Base-by-base conservation (phyloP, 768 basidiomycete genomes). In the Boletus barrowsii region DNA sequence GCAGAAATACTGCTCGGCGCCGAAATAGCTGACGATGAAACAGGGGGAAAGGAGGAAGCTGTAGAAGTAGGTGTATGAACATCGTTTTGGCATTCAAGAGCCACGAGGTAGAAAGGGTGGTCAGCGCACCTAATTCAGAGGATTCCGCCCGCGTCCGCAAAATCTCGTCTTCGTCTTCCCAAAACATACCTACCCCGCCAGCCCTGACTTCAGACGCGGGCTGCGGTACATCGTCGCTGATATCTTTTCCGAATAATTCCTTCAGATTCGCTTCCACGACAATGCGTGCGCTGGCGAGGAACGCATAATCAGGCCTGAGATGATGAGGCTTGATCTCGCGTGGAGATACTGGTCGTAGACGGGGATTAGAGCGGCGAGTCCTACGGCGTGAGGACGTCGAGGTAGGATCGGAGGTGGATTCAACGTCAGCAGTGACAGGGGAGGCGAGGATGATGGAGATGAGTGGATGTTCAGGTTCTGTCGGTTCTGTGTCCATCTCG, bases 211-310 rank as follows among this genome's bases (percentile, higher is more conserved):
- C 56, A 5, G 51, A 35, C n/a, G 30, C 32, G 14, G 33, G 4
- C 13, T 5, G 18, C n/a, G 49, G 55, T 0, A 17, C 42, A 26
- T 39, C 18, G n/a, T 53, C 41, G 10, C 3, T 17, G 39, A 40
- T 15, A 30, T 35, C 49, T 1, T 17, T 26, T 6, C 51, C 58
- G 29, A 75, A 70, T 4, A 72, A 47, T 11, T 80, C 79, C 11
- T 68, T 71, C 54, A 83, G 50, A 54, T 83, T 84, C 32, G 74
- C 72, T 59, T 84, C 82, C 15, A 83, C 72, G 10, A 82, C 68
- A 22, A 77, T 68, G 13, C 83, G 75, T 10, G 72, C 80, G 14
- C 79, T 77, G 3, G 79, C 72, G 13, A 83, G 75, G 65, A 73
- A 83, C 3, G 70, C 68, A 64, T 82, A 84, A 59, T 84, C 82